Base-by-base conservation (phyloP, 495 filamentous ascomycete species). In the Evernia prunastri region DNA sequence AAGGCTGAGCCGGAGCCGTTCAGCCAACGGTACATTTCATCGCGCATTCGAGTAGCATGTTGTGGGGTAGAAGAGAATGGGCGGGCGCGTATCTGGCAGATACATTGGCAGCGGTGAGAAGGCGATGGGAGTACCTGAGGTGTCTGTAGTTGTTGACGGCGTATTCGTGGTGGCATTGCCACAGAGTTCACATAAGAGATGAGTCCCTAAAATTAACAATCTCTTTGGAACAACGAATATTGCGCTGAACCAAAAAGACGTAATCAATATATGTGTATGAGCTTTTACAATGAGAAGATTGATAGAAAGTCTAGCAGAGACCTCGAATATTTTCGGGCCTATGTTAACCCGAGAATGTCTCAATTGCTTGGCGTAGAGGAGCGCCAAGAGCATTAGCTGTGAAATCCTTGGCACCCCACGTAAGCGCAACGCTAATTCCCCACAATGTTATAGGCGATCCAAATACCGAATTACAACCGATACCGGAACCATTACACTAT, bases 11-110 rank as follows among this genome's bases (percentile, higher is more conserved):
- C 89, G 18, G 81, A 78, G 12, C 77, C 80, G 58, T 80, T 80
- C 15, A 92, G 77, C 89, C 89, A 93, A 62, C 73, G 73, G 63
- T 83, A 89, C 80, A 92, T 89, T 17, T 74, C 64, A 59, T 76
- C 75, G 53, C 87, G 85, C 18, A 77, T 73, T 63, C 73, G 75
- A 20, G 81, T 84, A 25, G 56, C 60, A 47, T 71, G 78, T 72
- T 45, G 71, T 45, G 73, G 68, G 29, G 82, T 78, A 23, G 75
- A 74, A 4, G 82, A 84, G 63, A 86, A 84, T 31, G 75, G 72
- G 25, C 81, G 71, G 8, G 40, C 17, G 23, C 31, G 63, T 33
- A 37, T 36, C 39, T 66, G 63, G 60, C 51, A 64, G 17, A 63
- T 43, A 40, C 66, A 68, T 62, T 63, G 61, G 53, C 61, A 63